Conservation (phyloP, 2,329 filamentous ascomycete species). For the Scopulariopsis brevicaulis region DNA sequence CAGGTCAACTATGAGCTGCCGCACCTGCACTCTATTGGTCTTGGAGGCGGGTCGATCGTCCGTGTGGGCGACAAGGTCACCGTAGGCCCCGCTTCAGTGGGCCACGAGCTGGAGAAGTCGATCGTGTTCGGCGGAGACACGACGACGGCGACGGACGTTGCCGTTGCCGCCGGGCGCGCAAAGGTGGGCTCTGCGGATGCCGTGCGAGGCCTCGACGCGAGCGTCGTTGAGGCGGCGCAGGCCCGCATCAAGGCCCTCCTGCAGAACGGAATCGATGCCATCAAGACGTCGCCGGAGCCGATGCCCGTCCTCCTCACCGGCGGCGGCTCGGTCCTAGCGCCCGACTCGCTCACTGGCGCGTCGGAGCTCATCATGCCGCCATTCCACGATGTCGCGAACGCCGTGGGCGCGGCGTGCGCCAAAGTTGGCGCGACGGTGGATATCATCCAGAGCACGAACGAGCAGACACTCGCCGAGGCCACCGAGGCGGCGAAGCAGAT, state of each 20-base stretch:
- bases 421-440: conserved; percentile 10
- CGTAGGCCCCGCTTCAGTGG: conserved; percentile 50
- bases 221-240: conserved; percentile 9
- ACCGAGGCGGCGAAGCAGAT: conserved; percentile 1
- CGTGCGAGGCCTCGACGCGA: conserved; percentile 13
- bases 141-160: conserved; percentile 47
- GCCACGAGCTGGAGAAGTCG: conserved; percentile 42
- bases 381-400: conserved; percentile 50
- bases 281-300: conserved; percentile 49
- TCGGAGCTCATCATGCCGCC: conserved; percentile 42
- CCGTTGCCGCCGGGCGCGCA: conserved; percentile 13
- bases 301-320: conserved; percentile 50
- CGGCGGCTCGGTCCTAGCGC: conserved; percentile 48
- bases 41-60: conserved; percentile 47
- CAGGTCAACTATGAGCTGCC: conserved; percentile 49
- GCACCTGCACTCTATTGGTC: conserved; percentile 46
- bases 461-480: conserved; percentile 1
- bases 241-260: conserved; percentile 33
- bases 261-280: conserved; percentile 45
- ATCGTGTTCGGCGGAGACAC: conserved; percentile 44
- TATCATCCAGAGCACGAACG: neutral
- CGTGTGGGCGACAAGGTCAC: conserved; percentile 20
- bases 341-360: conserved; percentile 40
- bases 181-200: neutral
- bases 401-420: conserved; percentile 52